A percentile compares a stretch with the other conserved stretches of the same genome.
Evolutionary conservation across 2,329 filamentous ascomycete species (phyloP).

Genomic region (Periconia macrospinosa): DNA sequence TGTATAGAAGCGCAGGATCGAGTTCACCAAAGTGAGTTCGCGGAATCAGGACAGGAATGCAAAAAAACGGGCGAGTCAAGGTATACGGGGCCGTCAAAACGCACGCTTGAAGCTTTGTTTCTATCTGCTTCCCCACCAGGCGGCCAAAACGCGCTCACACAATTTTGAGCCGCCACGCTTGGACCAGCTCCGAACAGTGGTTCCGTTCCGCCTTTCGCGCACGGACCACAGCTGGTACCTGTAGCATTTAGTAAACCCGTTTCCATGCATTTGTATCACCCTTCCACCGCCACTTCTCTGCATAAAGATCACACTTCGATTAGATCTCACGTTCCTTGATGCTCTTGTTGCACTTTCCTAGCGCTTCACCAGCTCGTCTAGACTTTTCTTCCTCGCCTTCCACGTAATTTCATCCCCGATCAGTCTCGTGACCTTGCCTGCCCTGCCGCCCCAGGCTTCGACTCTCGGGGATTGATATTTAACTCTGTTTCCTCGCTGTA

Average conservation of each 20-base stretch:
- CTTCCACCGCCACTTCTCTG: conserved; percentile 11
- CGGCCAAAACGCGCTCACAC: conserved; percentile 29
- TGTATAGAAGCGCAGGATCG: background rate
- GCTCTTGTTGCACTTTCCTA: conserved; percentile 8
- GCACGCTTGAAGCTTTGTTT: background rate
- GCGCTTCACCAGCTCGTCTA: background rate
- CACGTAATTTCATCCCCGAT: conserved; percentile 2
- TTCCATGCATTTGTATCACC: conserved; percentile 32
- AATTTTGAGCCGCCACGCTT: conserved; percentile 24
- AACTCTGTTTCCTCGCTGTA: background rate
- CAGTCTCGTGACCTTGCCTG: conserved; percentile 7
- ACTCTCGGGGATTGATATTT: conserved; percentile 12
- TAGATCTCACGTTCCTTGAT: conserved; percentile 17
- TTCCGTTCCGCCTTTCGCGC: conserved; percentile 12
- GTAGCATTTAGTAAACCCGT: conserved; percentile 19
- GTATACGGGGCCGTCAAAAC: background rate
- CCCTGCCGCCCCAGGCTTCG: conserved; percentile 1
- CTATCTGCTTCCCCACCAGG: conserved; percentile 21
- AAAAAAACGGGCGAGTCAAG: background rate
- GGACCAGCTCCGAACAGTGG: conserved; percentile 12
- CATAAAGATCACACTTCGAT: background rate
- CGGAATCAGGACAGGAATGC: background rate
- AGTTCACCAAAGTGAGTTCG: background rate
- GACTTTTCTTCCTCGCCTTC: conserved; percentile 7
- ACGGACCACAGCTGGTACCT: background rate